Conservation (phyloP, 192 early-diverging fungal genomes). For the Mortierella hygrophila region DNA sequence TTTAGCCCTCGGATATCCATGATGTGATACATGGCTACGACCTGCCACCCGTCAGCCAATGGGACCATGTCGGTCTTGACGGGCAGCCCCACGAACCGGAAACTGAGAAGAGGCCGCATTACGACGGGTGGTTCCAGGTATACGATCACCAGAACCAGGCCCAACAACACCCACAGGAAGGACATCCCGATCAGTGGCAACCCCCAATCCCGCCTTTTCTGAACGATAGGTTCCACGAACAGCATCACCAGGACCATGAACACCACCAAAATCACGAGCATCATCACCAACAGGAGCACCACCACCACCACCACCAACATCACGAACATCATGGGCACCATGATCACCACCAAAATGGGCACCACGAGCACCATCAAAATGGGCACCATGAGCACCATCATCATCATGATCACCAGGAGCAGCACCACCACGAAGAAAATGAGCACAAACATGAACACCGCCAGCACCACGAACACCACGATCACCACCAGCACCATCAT, state of each 20-base stretch:
- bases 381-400: slow-evolving; percentile 14
- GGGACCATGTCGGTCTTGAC: slow-evolving; percentile 69
- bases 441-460: background rate
- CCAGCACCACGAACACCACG: slow-evolving; percentile 13
- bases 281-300: slow-evolving; percentile 20
- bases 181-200: slow-evolving; percentile 4
- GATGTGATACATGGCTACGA: slow-evolving; percentile 49
- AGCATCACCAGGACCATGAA: slow-evolving; percentile 26
- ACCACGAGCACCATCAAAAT: slow-evolving; percentile 6
- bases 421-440: background rate
- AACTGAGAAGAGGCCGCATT: slow-evolving; percentile 59
- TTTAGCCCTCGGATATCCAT: slow-evolving; percentile 41
- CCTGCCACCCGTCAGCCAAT: slow-evolving; percentile 57
- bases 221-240: slow-evolving; percentile 12
- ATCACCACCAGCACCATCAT: background rate
- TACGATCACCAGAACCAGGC: slow-evolving; percentile 55
- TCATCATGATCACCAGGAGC: slow-evolving; percentile 5
- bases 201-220: slow-evolving; percentile 27
- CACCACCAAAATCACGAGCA: slow-evolving; percentile 14
- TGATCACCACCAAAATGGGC: slow-evolving; percentile 19
- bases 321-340: slow-evolving; percentile 6
- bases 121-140: slow-evolving; percentile 63
- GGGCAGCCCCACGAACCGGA: slow-evolving; percentile 64
- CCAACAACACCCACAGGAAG: slow-evolving; percentile 16
- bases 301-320: slow-evolving; percentile 5